A percentile compares a stretch with the other conserved stretches of the same genome.
These are phyloP conservation scores for Aaosphaeria pasadenensis DNA, from an alignment of 2,329 filamentous ascomycete genomes.

Conservation along the genomic window DNA sequence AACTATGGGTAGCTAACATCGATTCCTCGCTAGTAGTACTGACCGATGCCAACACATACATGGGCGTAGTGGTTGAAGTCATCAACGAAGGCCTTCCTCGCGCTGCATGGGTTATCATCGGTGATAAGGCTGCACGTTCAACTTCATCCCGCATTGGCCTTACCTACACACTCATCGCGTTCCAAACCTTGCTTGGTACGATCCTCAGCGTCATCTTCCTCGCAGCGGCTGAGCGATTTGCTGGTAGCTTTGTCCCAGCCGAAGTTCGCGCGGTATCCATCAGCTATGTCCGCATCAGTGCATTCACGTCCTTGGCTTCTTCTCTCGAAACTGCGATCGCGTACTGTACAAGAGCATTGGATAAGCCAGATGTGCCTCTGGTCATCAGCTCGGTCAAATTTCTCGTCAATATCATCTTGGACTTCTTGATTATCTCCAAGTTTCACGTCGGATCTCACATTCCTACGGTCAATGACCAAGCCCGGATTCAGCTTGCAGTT, in stretches of 20 bases:
- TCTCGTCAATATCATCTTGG: conserved; percentile 63
- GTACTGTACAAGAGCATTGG: conserved; percentile 61
- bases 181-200: conserved; percentile 56
- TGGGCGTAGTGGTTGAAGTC: conserved; percentile 63
- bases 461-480: conserved; percentile 64
- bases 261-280: conserved; percentile 57
- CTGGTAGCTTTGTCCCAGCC: conserved; percentile 60
- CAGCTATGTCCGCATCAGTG: conserved; percentile 62
- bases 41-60: conserved; percentile 68
- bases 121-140: conserved; percentile 57
- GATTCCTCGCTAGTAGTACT: conserved; percentile 61
- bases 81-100: conserved; percentile 71
- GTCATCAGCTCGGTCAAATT: conserved; percentile 65
- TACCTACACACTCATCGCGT: conserved; percentile 56
- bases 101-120: conserved; percentile 66
- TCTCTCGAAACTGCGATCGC: conserved; percentile 63
- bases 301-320: conserved; percentile 61
- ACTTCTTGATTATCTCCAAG: conserved; percentile 63
- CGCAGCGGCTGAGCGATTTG: conserved; percentile 53
- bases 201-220: conserved; percentile 61
- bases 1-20: conserved; percentile 69
- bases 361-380: conserved; percentile 67
- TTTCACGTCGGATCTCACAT: conserved; percentile 56
- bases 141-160: conserved; percentile 54
- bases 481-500: conserved; percentile 60